These are phyloP conservation scores for Ajuga reptans DNA, from an alignment of 305 asterid genomes.

Conservation along the genomic window DNA sequence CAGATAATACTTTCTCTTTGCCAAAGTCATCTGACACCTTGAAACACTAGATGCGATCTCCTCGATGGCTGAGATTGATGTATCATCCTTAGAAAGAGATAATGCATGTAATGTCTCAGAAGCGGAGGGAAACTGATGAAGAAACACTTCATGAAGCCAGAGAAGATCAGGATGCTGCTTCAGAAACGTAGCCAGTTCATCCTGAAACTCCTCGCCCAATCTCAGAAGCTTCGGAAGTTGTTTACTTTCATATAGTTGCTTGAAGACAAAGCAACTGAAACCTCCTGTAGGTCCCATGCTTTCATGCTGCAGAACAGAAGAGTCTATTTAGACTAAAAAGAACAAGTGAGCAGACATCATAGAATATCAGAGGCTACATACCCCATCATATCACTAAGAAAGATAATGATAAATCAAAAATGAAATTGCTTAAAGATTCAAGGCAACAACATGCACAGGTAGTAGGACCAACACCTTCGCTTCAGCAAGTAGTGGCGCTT, in stretches of 20 bases:
- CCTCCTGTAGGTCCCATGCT: slow-evolving; percentile 93
- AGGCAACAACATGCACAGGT: slow-evolving; percentile 1
- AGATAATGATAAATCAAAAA: slow-evolving; percentile 16
- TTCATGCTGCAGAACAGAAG: slow-evolving; percentile 53
- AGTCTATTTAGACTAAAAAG: slow-evolving; percentile 3
- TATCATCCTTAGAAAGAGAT: slow-evolving; percentile 57
- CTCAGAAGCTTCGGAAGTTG: slow-evolving; percentile 74
- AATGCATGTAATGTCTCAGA: slow-evolving; percentile 69
- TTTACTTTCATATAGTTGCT: slow-evolving; percentile 57
- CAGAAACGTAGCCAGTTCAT: slow-evolving; percentile 61
- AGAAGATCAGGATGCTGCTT: slow-evolving; percentile 65
- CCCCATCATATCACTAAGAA: neutral
- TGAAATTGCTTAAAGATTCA: neutral
- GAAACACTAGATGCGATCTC: slow-evolving; percentile 32
- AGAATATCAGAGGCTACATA: neutral
- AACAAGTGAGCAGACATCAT: slow-evolving; percentile 5
- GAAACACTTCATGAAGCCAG: slow-evolving; percentile 90
- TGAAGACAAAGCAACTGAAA: slow-evolving; percentile 78
- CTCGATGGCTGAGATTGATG: slow-evolving; percentile 30
- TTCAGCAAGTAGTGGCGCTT: neutral
- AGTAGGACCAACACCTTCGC: neutral
- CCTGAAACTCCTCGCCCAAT: slow-evolving; percentile 86
- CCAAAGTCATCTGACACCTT: slow-evolving; percentile 37
- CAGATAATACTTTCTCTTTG: slow-evolving; percentile 62
- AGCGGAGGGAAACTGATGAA: slow-evolving; percentile 71